These are phyloP conservation scores for Ophiocordyceps camponoti-saundersi DNA, from an alignment of 2,329 filamentous ascomycete genomes.

Conservation along the genomic window DNA sequence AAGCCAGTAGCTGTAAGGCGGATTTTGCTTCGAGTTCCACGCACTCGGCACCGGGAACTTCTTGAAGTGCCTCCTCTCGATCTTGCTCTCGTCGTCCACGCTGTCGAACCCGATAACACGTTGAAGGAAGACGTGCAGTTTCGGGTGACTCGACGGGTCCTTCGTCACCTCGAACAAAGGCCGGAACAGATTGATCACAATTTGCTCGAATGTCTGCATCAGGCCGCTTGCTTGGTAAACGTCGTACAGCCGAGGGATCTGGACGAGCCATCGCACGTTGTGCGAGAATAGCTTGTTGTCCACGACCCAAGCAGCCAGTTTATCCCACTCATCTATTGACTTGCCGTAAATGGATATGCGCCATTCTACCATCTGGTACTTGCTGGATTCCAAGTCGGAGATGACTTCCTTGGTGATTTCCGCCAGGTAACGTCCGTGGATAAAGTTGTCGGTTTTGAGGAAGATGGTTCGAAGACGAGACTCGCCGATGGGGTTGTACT, in stretches of 20 bases:
- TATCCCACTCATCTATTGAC: constrained; percentile 90
- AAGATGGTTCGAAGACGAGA: constrained; percentile 95
- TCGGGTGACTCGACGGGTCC: constrained; percentile 71
- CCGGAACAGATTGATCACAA: constrained; percentile 81
- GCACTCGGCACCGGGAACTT: constrained; percentile 84
- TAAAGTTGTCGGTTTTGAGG: constrained; percentile 95
- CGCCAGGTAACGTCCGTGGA: constrained; percentile 85
- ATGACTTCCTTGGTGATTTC: constrained; percentile 99
- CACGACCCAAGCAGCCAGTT: constrained; percentile 89
- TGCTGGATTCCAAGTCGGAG: constrained; percentile 90
- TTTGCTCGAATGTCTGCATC: constrained; percentile 80
- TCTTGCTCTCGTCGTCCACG: constrained; percentile 95
- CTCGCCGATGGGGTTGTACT: constrained; percentile 95
- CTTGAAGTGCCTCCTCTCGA: constrained; percentile 81
- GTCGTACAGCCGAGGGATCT: constrained; percentile 86
- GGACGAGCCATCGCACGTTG: constrained; percentile 93
- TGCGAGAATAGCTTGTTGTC: constrained; percentile 97
- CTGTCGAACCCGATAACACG: constrained; percentile 94
- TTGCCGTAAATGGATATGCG: constrained; percentile 94
- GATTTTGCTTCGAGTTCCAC: constrained; percentile 89
- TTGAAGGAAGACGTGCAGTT: constrained; percentile 87
- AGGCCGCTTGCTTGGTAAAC: constrained; percentile 82
- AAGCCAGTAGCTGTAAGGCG: constrained; percentile 97
- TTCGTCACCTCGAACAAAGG: constrained; percentile 90
- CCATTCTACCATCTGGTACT: constrained; percentile 99